These are phyloP conservation scores for Bombardia bombarda DNA, from an alignment of 495 filamentous ascomycete species.

Conservation along the genomic window DNA sequence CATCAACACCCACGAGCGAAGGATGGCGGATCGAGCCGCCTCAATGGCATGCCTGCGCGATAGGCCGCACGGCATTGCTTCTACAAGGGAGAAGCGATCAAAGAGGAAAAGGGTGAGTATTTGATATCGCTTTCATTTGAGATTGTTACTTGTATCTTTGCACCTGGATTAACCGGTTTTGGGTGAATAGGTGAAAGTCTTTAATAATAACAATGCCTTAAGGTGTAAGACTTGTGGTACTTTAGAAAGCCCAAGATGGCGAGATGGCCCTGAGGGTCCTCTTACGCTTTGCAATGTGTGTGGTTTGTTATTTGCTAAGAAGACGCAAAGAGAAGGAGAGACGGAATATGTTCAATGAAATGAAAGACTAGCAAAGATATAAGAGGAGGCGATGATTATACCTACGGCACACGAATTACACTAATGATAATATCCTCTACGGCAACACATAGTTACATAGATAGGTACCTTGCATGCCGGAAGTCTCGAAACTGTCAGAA, in stretches of 20 bases:
- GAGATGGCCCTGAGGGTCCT: slow-evolving; percentile 10
- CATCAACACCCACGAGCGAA: slow-evolving; percentile 9
- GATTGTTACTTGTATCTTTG: too few relatives aligned
- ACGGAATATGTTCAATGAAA: too few relatives aligned
- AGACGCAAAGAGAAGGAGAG: slow-evolving; percentile 1
- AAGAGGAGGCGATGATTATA: too few relatives aligned
- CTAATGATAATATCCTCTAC: too few relatives aligned
- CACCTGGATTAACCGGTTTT: too few relatives aligned
- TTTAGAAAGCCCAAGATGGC: slow-evolving; percentile 9
- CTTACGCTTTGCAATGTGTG: slow-evolving; percentile 18
- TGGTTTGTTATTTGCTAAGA: slow-evolving; percentile 13
- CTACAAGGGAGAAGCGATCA: neutral
- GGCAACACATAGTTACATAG: too few relatives aligned
- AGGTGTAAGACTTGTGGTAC: slow-evolving; percentile 7
- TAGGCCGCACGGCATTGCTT: neutral
- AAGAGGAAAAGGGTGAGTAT: too few relatives aligned
- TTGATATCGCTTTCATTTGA: too few relatives aligned
- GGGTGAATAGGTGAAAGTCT: neutral
- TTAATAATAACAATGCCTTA: neutral
- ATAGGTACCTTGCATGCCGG: too few relatives aligned
- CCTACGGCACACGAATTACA: too few relatives aligned
- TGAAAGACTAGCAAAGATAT: too few relatives aligned
- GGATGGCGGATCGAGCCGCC: neutral
- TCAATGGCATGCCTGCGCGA: neutral
- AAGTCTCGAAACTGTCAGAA: too few relatives aligned